phyloP scores from a whole-genome alignment of 2,329 filamentous ascomycete species.

The Ascochyta fabae region DNA sequence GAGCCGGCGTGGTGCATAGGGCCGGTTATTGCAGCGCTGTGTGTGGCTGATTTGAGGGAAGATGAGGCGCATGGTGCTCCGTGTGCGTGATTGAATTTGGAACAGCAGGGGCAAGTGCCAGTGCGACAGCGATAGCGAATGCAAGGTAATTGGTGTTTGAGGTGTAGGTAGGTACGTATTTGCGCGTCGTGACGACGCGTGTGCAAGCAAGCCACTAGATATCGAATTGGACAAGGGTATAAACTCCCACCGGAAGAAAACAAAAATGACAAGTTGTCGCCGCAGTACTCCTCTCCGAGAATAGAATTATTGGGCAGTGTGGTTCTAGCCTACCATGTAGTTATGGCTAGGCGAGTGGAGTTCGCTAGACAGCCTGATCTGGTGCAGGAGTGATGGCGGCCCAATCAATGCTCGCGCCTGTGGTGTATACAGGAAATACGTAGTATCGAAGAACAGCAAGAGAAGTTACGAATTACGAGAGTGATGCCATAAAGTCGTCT shows the following conservation, averaged over 20 bases:
- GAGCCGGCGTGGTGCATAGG: too few species aligned
- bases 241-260: conserved; percentile 5
- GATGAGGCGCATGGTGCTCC: too few species aligned
- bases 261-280: neutral
- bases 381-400: neutral
- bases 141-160: too few species aligned
- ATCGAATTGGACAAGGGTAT: conserved; percentile 14
- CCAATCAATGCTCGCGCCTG: neutral
- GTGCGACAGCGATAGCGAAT: too few species aligned
- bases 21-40: too few species aligned
- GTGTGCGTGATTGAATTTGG: too few species aligned
- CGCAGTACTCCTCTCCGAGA: neutral
- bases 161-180: too few species aligned
- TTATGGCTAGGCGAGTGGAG: neutral
- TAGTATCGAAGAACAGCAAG: neutral
- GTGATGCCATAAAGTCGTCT: conserved; percentile 17
- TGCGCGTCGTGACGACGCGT: neutral
- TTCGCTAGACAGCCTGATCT: neutral
- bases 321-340: neutral
- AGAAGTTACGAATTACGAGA: conserved; percentile 2
- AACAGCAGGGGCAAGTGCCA: too few species aligned
- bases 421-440: neutral
- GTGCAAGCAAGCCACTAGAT: neutral
- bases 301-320: neutral
- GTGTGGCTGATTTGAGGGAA: too few species aligned